Conservation (phyloP, 768 basidiomycete genomes). For the Agrocybe praecox region DNA sequence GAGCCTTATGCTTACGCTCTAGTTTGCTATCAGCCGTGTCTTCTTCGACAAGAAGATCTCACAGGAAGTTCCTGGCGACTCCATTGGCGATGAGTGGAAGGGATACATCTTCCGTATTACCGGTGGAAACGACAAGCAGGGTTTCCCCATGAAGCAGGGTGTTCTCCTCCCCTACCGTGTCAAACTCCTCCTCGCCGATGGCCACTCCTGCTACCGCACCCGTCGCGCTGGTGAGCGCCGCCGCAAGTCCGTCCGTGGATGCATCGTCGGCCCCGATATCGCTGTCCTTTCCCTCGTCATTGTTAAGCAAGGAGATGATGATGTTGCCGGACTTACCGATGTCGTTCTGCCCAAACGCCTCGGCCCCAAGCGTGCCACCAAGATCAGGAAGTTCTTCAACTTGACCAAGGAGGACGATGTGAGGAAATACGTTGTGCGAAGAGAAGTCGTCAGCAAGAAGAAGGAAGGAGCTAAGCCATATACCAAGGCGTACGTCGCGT, state of each 20-base stretch:
- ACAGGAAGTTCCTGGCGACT: conserved; percentile 91
- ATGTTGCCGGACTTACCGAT: conserved; percentile 92
- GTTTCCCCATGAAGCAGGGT: conserved; percentile 99
- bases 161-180: conserved; percentile 95
- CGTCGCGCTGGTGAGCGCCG: conserved; percentile 95
- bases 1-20: neutral
- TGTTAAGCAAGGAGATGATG: conserved; percentile 93
- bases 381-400: conserved; percentile 98
- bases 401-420: conserved; percentile 98
- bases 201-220: conserved; percentile 96
- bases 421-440: conserved; percentile 92
- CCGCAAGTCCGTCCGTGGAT: conserved; percentile 98
- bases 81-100: conserved; percentile 94
- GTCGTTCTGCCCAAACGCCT: conserved; percentile 91
- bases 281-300: conserved; percentile 92
- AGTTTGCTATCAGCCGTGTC: conserved; percentile 62
- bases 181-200: conserved; percentile 89
- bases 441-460: conserved; percentile 89
- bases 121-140: conserved; percentile 98
- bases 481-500: conserved; percentile 85
- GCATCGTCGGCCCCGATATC: conserved; percentile 97
- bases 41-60: conserved; percentile 98
- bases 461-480: conserved; percentile 91
- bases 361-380: conserved; percentile 96
- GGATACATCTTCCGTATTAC: conserved; percentile 97